Evolutionary conservation across 352 stramenopile genomes (phyloP), one percentile per base, ranked within the genome.

Genomic region (Pythium myriotylum): DNA sequence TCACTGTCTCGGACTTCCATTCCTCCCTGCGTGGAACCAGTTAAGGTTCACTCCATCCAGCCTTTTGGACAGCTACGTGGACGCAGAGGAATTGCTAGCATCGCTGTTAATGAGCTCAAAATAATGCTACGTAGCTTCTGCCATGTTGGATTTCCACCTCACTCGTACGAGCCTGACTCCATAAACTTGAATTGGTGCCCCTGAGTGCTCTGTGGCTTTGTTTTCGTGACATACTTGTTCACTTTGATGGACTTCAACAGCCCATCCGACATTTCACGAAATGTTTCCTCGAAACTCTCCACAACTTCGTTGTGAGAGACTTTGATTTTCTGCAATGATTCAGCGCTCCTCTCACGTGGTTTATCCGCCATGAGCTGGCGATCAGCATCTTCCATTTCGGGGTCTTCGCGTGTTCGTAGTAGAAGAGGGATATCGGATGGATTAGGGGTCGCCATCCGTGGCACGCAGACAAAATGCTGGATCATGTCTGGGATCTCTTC

Each of bases 181-280:
- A 94, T 92, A 68, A 86, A 94, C 64, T 91, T 91, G 73, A 91
- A 94, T 61, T 89, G 80, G 41, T 82, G 76, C 41, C 76, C 79
- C 62, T 94, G 85, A 33, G 83, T 92, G 62, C 80, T 88, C 67
- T 76, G 75, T 19, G 83, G 78, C 65, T 91, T 92, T 54, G 71
- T 81, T 73, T 91, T 91, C 49, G 84, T 79, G 50, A 88, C 78
- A 65, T 92, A 94, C 68, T 92, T 94, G 77, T 91, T 91, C 13
- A 92, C 79, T 43, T 81, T 76, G 52, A 94, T 89, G 29, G 80
- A 74, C 68, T 94, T 94, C 49, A 94, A 76, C 47, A 94, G 63
- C 1, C 81, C 82, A 56, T 94, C 85, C 45, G 85, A 90, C 77
- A 89, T 92, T 60, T 94, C 84, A 46, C 85, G 86, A 48, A 92